Conservation (phyloP, 2,329 filamentous ascomycete genomes). For the Xylariales sp. region DNA sequence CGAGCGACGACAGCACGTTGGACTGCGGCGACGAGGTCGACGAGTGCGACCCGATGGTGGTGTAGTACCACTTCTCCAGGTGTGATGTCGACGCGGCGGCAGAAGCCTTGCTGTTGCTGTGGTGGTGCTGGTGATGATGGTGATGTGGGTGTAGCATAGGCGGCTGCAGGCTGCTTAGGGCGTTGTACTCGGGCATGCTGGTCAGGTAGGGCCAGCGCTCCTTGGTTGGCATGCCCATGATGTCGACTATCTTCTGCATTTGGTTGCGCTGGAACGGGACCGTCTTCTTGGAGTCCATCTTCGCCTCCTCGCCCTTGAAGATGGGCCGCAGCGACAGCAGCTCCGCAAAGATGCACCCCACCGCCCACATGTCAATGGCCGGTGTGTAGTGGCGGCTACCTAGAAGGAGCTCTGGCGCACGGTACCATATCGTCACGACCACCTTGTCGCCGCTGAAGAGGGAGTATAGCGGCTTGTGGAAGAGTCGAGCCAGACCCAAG, state of each 20-base stretch:
- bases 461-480: slow-evolving; percentile 88
- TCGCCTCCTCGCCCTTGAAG: slow-evolving; percentile 97
- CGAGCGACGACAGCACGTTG: slow-evolving; percentile 53
- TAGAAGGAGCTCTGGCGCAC: slow-evolving; percentile 87
- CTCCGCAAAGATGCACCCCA: slow-evolving; percentile 97
- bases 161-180: slow-evolving; percentile 56
- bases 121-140: slow-evolving; percentile 21
- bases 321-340: slow-evolving; percentile 86
- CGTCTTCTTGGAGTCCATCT: slow-evolving; percentile 97
- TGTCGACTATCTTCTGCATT: slow-evolving; percentile 98
- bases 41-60: slow-evolving; percentile 57
- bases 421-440: slow-evolving; percentile 98
- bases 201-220: slow-evolving; percentile 82
- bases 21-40: slow-evolving; percentile 39
- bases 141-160: slow-evolving; percentile 43
- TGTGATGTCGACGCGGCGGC: slow-evolving; percentile 32
- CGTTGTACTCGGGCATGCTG: slow-evolving; percentile 81
- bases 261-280: slow-evolving; percentile 97
- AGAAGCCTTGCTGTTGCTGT: slow-evolving; percentile 17
- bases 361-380: slow-evolving; percentile 94
- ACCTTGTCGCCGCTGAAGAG: slow-evolving; percentile 95
- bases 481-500: slow-evolving; percentile 83
- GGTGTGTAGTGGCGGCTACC: slow-evolving; percentile 96
- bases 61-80: slow-evolving; percentile 78
- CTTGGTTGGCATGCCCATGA: slow-evolving; percentile 85